Evolutionary conservation across 208 protist genomes (phyloP).

Genomic region (Angomonas desouzai): DNA sequence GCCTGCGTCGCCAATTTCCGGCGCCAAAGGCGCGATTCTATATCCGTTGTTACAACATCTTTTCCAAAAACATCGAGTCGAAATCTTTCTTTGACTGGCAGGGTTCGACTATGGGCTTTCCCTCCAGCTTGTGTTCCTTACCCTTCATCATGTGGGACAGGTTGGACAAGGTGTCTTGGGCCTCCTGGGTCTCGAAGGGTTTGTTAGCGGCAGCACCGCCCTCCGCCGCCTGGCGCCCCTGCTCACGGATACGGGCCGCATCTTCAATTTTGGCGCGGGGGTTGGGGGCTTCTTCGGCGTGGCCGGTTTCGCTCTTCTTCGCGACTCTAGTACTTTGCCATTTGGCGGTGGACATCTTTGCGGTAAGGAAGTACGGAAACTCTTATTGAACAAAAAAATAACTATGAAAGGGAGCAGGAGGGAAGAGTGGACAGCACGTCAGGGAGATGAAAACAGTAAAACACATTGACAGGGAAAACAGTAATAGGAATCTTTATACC

Average conservation of each 20-base stretch:
- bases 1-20: no score
- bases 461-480: background rate
- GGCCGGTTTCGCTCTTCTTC: conserved; percentile 39
- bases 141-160: conserved; percentile 58
- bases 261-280: conserved; percentile 27
- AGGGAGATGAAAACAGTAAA: background rate
- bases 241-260: conserved; percentile 31
- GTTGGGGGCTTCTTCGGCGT: conserved; percentile 27
- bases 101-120: conserved; percentile 27
- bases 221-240: conserved; percentile 29
- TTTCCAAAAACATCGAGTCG: conserved; percentile 29
- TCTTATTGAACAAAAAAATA: conserved; percentile 10
- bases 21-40: conserved; percentile 1
- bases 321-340: conserved; percentile 22
- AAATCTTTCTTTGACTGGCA: conserved; percentile 29
- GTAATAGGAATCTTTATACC: background rate
- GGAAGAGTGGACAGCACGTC: background rate
- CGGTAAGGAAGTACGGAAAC: conserved; percentile 5
- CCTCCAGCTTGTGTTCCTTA: conserved; percentile 24
- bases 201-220: conserved; percentile 41
- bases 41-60: background rate
- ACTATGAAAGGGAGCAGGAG: background rate
- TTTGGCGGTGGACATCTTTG: conserved; percentile 20
- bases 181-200: conserved; percentile 75
- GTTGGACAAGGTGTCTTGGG: conserved; percentile 82